phyloP scores from a whole-genome alignment of 2,329 filamentous ascomycete species.

The Ophiostoma sp. region DNA sequence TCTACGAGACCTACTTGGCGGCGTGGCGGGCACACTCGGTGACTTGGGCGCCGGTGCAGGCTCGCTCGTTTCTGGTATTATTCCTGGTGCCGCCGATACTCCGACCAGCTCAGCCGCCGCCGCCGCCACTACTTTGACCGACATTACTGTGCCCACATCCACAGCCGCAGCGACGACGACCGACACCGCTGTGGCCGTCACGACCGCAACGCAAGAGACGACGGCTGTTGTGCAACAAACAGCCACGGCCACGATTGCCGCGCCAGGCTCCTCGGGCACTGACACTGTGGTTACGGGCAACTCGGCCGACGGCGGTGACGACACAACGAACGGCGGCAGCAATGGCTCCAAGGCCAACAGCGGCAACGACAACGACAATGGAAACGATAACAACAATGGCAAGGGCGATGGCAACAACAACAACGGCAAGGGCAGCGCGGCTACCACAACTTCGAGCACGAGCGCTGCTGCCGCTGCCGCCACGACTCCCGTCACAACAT shows the following conservation, averaged over 20 bases:
- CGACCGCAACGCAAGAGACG: not conserved
- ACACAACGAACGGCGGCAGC: not conserved
- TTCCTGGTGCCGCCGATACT: not conserved
- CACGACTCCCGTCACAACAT: not conserved
- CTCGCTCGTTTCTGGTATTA: conserved; percentile 8
- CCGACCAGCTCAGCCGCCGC: not conserved
- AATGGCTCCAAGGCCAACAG: not conserved
- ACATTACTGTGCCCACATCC: not conserved
- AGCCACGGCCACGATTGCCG: not conserved
- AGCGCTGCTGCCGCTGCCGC: not conserved
- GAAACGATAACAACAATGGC: not conserved
- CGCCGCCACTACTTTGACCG: not conserved
- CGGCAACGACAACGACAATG: not conserved
- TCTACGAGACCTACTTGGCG: conserved; percentile 17
- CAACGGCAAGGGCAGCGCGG: not conserved
- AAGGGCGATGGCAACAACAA: not conserved
- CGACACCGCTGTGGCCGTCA: not conserved
- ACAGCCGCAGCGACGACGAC: not conserved
- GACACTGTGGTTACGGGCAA: conserved; percentile 13
- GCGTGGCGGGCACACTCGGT: conserved; percentile 14
- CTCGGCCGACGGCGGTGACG: not conserved
- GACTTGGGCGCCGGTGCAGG: not conserved
- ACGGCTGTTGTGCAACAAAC: not conserved
- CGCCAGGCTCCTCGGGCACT: not conserved
- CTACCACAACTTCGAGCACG: conserved; percentile 6